Conservation (phyloP, 306 rosid species). For the Mimosa bimucronata region DNA sequence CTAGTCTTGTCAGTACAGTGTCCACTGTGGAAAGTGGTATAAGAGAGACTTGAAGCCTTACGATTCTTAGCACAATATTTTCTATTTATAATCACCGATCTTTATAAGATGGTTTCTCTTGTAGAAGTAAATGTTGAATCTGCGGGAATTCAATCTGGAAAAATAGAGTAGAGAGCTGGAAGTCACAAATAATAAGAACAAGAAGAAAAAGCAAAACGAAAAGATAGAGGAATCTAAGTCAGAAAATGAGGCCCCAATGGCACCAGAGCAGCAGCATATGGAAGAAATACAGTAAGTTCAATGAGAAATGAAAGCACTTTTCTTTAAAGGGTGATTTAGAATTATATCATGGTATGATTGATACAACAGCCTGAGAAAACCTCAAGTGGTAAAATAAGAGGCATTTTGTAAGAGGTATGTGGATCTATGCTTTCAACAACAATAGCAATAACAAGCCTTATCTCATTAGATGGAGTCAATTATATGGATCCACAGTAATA, state of each 20-base stretch:
- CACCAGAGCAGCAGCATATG: slow-evolving; percentile 88
- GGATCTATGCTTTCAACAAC: too few species aligned
- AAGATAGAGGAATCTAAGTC: slow-evolving; percentile 58
- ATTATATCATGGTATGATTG: not conserved
- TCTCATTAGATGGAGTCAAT: too few species aligned
- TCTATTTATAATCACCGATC: slow-evolving; percentile 6
- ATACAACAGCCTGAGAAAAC: not conserved
- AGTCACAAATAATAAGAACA: slow-evolving; percentile 85
- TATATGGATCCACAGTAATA: too few species aligned
- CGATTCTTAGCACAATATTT: slow-evolving; percentile 20
- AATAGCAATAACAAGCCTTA: too few species aligned
- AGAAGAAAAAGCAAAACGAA: slow-evolving; percentile 79
- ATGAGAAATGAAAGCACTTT: slow-evolving; percentile 25
- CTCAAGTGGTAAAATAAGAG: not conserved
- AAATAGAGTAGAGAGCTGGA: slow-evolving; percentile 89
- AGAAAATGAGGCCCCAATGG: slow-evolving; percentile 57
- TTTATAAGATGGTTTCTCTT: slow-evolving; percentile 37
- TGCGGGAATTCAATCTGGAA: slow-evolving; percentile 82
- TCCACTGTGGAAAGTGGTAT: slow-evolving; percentile 85
- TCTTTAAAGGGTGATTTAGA: not conserved
- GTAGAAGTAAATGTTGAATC: slow-evolving; percentile 77
- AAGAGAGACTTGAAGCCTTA: slow-evolving; percentile 28
- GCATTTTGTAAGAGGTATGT: not conserved
- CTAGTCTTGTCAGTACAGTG: slow-evolving; percentile 76
- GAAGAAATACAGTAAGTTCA: slow-evolving; percentile 65